Percentiles rank a stretch among this genome's conserved stretches.
These are phyloP conservation scores for Arbutus unedo DNA, from an alignment of 148 eudicot genomes.

Conservation along the genomic window DNA sequence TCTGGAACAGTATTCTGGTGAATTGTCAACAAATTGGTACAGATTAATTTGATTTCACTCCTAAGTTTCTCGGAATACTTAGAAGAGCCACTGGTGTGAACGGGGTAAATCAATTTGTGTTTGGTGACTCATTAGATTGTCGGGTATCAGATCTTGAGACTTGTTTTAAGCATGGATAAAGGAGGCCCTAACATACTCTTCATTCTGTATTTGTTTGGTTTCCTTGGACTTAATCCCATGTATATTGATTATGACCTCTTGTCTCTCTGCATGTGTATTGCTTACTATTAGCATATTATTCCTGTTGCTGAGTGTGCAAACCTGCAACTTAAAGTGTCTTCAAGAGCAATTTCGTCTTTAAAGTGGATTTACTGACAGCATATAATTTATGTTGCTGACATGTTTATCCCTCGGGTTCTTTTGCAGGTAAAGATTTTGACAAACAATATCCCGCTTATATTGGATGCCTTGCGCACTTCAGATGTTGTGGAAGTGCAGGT, in stretches of 20 bases:
- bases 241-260: neutral
- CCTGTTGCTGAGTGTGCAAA: neutral
- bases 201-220: neutral
- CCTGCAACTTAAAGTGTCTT: neutral
- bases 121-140: neutral
- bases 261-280: neutral
- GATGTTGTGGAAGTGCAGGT: slow-evolving; percentile 71
- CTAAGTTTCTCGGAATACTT: neutral
- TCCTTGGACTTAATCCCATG: neutral
- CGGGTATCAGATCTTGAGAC: neutral
- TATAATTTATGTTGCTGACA: neutral
- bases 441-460: slow-evolving; percentile 44
- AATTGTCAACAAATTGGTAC: slow-evolving; percentile 6
- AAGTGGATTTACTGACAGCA: neutral
- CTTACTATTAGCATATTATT: neutral
- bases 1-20: neutral
- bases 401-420: slow-evolving; percentile 4
- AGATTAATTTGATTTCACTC: neutral
- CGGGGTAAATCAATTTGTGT: neutral
- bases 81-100: neutral
- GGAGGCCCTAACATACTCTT: neutral
- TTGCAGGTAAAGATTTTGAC: slow-evolving; percentile 62
- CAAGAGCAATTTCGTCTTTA: neutral
- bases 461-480: slow-evolving; percentile 53
- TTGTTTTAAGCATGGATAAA: neutral